Evolutionary conservation across 1,139 yeast genomes (phyloP), one percentile per base, ranked within the genome.

Genomic region (Yamadazyma atmosphaerica): DNA sequence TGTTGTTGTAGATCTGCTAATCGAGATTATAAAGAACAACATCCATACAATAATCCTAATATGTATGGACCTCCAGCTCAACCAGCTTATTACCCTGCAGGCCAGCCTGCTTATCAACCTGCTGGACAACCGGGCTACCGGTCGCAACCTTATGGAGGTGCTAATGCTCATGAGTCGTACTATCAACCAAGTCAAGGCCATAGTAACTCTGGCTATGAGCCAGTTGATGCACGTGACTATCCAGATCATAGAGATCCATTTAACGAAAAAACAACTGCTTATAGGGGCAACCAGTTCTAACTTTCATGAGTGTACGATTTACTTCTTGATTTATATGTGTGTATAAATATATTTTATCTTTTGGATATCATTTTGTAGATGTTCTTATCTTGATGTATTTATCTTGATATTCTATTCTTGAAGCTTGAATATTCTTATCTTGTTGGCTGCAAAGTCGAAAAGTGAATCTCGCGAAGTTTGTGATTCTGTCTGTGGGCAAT

Each of bases 1-100:
- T 70, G 79, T 46, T 69, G 76, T 47, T 63, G 72, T 49, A 44
- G 71, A 19, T 43, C 60, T n/a, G 60, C 63, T 19, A 41, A 45
- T 22, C 43, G 35, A 56, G 51, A 36, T 42, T 47, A 37, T 40
- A 51, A 38, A 28, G 44, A 47, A 28, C 42, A 48, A 24, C 56
- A 34, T 32, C 43, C 63, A 9, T 62, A 59, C 43, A 50, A 53
- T 29, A 68, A 68, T 49, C 65, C 68, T 16, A 60, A 66, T 43
- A 68, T 69, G 74, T 69, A 70, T 46, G 61, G 61, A 4, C 56
- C 61, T 6, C 52, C 56, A 1, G 51, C 60, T 17, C 62, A 61
- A 12, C 49, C 50, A 2, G 36, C 28, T 18, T 43, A 43, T 28
- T 45, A 45, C 24, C 48, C 43, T 25, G 37, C 25, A 6, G 29